A percentile compares a stretch with the other conserved stretches of the same genome.
Evolutionary conservation across 805 yeast genomes (phyloP).

Genomic region (Lachancea sp.): DNA sequence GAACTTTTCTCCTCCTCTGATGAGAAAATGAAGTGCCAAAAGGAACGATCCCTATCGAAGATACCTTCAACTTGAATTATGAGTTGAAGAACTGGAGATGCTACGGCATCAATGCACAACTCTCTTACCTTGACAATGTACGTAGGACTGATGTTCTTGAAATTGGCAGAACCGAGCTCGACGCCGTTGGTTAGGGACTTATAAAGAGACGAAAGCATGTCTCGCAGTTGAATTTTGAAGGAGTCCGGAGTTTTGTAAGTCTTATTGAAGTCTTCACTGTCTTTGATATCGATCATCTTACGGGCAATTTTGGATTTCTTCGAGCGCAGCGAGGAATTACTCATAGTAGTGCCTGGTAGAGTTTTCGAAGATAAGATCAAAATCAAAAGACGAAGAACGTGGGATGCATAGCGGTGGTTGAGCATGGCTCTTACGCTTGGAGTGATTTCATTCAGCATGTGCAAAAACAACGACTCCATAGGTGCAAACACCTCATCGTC

Average conservation of each 20-base stretch:
- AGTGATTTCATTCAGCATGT: constrained; percentile 59
- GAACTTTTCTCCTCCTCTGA: constrained; percentile 46
- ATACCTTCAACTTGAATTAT: constrained; percentile 75
- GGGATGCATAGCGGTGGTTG: constrained; percentile 79
- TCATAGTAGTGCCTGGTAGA: constrained; percentile 63
- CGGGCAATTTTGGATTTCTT: constrained; percentile 84
- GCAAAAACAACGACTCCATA: constrained; percentile 60
- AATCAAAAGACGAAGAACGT: constrained; percentile 67
- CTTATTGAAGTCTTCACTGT: constrained; percentile 61
- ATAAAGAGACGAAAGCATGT: constrained; percentile 40
- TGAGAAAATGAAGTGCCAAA: constrained; percentile 61
- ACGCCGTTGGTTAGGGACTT: constrained; percentile 26
- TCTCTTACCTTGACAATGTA: constrained; percentile 55
- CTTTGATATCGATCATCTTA: constrained; percentile 84
- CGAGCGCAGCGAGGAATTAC: constrained; percentile 70
- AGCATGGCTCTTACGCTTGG: constrained; percentile 56
- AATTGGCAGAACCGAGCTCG: constrained; percentile 22
- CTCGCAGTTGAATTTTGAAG: constrained; percentile 55
- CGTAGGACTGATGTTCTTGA: constrained; percentile 20
- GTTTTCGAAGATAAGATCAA: constrained; percentile 71
- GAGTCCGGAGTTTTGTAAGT: constrained; percentile 65
- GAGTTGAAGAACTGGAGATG: constrained; percentile 83
- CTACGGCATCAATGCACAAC: constrained; percentile 67
- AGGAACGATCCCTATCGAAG: constrained; percentile 62
- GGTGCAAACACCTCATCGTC: constrained; percentile 40